Evolutionary conservation across 2,329 filamentous ascomycete genomes (phyloP).

Genomic region (Colletotrichum sp.): DNA sequence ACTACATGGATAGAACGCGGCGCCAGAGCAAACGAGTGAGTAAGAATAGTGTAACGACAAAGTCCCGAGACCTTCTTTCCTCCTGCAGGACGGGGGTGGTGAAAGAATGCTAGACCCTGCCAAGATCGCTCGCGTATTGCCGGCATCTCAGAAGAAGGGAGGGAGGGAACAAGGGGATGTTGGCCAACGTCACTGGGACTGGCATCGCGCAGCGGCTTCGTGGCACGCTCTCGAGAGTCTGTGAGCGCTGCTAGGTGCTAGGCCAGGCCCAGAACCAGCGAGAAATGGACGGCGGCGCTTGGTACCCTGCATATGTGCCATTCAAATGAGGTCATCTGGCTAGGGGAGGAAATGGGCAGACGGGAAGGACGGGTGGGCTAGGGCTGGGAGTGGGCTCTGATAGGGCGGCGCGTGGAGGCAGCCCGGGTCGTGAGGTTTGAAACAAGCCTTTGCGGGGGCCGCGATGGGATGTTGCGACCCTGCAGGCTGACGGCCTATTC

Average conservation of each 20-base stretch:
- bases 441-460: conserved; percentile 15
- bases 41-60: not conserved
- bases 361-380: not conserved
- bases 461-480: not conserved
- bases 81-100: not conserved
- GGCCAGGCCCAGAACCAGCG: not conserved
- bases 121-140: not conserved
- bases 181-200: conserved; percentile 10
- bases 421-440: conserved; percentile 3
- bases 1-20: not conserved
- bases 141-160: not conserved
- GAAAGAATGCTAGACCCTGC: conserved; percentile 1
- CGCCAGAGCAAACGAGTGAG: not conserved
- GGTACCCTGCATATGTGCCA: not conserved
- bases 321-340: conserved; percentile 16
- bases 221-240: conserved; percentile 1
- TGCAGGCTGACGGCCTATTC: not conserved
- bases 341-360: not conserved
- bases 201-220: not conserved
- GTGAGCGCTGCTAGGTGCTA: not conserved
- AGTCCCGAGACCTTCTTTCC: not conserved
- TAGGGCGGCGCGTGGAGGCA: not conserved
- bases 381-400: not conserved
- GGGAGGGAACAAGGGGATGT: not conserved
- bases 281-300: not conserved